These are phyloP conservation scores for Monilinia fructicola DNA, from an alignment of 2,329 filamentous ascomycete species.

Conservation along the genomic window DNA sequence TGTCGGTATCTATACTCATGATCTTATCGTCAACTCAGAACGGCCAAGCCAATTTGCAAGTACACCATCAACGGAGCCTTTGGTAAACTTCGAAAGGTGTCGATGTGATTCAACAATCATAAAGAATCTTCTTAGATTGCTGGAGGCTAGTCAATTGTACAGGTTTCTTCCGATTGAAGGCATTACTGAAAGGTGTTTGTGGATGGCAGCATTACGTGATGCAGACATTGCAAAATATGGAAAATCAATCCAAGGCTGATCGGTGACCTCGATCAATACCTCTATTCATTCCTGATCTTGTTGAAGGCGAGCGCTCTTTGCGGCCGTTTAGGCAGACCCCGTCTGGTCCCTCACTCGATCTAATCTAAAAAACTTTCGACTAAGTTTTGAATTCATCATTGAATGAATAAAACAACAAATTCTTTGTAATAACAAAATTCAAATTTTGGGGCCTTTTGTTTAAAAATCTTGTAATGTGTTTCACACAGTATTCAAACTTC, in stretches of 20 bases:
- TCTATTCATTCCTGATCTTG: not conserved
- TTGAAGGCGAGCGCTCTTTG: not conserved
- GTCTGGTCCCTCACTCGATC: not conserved
- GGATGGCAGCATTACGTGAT: slow-evolving; percentile 75
- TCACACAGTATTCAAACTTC: slow-evolving; percentile 21
- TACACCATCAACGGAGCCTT: slow-evolving; percentile 62
- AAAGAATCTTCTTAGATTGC: slow-evolving; percentile 74
- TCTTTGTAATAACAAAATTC: slow-evolving; percentile 23
- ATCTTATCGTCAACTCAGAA: slow-evolving; percentile 78
- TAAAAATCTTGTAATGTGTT: slow-evolving; percentile 25
- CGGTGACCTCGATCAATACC: not conserved
- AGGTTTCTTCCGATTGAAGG: slow-evolving; percentile 72
- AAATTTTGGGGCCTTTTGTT: slow-evolving; percentile 24
- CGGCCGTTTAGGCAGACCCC: not conserved
- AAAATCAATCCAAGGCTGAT: slow-evolving; percentile 38
- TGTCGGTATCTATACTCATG: slow-evolving; percentile 80
- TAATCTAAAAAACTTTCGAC: slow-evolving; percentile 13
- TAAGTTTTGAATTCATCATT: slow-evolving; percentile 12
- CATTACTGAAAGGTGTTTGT: slow-evolving; percentile 77
- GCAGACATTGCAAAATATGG: slow-evolving; percentile 63
- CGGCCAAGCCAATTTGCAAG: slow-evolving; percentile 72
- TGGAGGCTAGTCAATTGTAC: slow-evolving; percentile 77
- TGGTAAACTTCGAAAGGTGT: slow-evolving; percentile 83
- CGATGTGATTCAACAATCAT: slow-evolving; percentile 73
- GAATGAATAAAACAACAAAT: slow-evolving; percentile 18